Conservation (phyloP, 352 stramenopile species). For the Pythium aphanidermatum region DNA sequence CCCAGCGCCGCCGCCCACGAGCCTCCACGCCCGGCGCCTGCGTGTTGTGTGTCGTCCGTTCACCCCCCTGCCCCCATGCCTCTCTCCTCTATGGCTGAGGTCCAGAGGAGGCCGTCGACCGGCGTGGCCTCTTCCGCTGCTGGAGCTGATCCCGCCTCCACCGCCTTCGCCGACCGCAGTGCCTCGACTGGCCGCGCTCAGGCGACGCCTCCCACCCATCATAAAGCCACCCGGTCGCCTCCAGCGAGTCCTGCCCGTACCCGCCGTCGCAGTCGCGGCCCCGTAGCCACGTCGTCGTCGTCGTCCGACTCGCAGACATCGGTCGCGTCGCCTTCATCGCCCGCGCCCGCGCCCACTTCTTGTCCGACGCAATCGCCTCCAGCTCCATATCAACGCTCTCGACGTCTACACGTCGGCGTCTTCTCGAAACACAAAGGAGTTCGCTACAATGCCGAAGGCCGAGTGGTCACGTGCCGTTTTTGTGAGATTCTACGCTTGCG, state of each 20-base stretch:
- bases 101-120: constrained; percentile 3
- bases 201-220: constrained; percentile 2
- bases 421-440: constrained; percentile 54
- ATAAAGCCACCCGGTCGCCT: not conserved
- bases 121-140: not conserved
- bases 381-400: constrained; percentile 4
- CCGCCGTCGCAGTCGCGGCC: too few relatives aligned
- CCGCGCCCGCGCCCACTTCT: too few relatives aligned
- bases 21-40: not conserved
- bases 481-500: constrained; percentile 64
- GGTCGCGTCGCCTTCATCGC: too few relatives aligned
- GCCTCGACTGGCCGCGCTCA: constrained; percentile 6
- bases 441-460: constrained; percentile 48
- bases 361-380: too few relatives aligned
- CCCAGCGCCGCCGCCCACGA: too few relatives aligned
- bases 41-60: not conserved
- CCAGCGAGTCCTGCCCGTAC: too few relatives aligned
- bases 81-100: not conserved
- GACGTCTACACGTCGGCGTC: constrained; percentile 16
- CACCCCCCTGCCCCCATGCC: not conserved
- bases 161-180: too few relatives aligned
- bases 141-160: not conserved
- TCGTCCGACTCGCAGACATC: too few relatives aligned
- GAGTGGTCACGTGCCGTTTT: constrained; percentile 66
- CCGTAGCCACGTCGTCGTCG: too few relatives aligned